phyloP scores from a whole-genome alignment of 2,329 filamentous ascomycete genomes.

The Alternaria consortialis region DNA sequence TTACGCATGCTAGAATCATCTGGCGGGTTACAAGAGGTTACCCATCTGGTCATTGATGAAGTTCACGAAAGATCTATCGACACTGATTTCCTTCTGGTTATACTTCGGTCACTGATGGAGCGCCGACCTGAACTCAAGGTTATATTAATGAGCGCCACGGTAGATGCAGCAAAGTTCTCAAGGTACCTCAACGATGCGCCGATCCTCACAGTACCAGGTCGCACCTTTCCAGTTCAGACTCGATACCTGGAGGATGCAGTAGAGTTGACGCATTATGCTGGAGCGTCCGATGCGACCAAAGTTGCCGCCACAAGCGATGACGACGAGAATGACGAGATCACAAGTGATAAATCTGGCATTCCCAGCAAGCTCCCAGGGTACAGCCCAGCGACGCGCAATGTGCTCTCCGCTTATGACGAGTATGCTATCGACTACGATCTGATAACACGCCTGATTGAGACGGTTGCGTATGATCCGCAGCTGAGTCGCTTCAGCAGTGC shows the following conservation, averaged over 20 bases:
- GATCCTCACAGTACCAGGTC: constrained; percentile 87
- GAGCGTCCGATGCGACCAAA: constrained; percentile 56
- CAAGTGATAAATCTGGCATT: constrained; percentile 64
- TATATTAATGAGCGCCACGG: constrained; percentile 95
- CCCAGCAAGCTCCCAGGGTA: constrained; percentile 75
- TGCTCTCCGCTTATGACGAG: constrained; percentile 82
- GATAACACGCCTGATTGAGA: constrained; percentile 78
- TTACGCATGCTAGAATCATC: constrained; percentile 95
- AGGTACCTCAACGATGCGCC: constrained; percentile 86
- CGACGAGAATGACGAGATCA: constrained; percentile 58
- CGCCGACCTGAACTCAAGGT: constrained; percentile 86
- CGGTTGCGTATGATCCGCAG: constrained; percentile 74
- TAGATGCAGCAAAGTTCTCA: constrained; percentile 91
- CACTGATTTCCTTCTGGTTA: constrained; percentile 93
- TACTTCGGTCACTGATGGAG: constrained; percentile 82
- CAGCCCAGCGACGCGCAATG: constrained; percentile 76
- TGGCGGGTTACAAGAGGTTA: constrained; percentile 86
- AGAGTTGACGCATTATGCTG: constrained; percentile 79
- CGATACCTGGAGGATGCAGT: constrained; percentile 92
- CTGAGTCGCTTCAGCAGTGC: constrained; percentile 83
- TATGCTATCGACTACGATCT: constrained; percentile 91
- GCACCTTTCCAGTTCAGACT: constrained; percentile 91
- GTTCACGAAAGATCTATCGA: constrained; percentile 93
- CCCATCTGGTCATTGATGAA: constrained; percentile 95
- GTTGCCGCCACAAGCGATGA: constrained; percentile 58